Conservation (phyloP, 495 filamentous ascomycete species). For the Aspergillus affinis region DNA sequence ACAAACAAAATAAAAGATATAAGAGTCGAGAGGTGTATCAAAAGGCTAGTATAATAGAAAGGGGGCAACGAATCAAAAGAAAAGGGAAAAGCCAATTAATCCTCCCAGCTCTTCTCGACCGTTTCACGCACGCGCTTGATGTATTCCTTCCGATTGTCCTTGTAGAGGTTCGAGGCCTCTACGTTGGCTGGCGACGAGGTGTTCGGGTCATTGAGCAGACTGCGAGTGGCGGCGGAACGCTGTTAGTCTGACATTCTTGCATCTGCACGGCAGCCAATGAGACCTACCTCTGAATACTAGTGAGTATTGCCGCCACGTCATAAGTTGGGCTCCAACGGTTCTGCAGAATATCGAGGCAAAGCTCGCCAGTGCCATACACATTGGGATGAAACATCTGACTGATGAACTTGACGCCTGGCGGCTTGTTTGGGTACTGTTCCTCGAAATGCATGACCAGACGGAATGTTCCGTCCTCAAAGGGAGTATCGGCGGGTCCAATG, state of each 20-base stretch:
- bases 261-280: neutral
- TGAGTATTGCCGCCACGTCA: constrained; percentile 94
- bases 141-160: constrained; percentile 96
- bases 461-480: constrained; percentile 98
- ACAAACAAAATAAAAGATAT: neutral
- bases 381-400: constrained; percentile 99
- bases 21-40: neutral
- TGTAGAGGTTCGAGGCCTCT: constrained; percentile 97
- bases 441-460: constrained; percentile 98
- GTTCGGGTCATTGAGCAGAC: constrained; percentile 97
- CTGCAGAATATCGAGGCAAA: constrained; percentile 95
- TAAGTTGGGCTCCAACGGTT: constrained; percentile 99
- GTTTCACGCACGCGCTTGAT: constrained; percentile 93
- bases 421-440: constrained; percentile 97
- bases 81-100: constrained; percentile 44
- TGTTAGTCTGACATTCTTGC: neutral
- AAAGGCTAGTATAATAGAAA: neutral
- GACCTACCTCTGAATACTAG: constrained; percentile 90
- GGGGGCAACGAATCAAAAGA: constrained; percentile 1
- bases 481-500: constrained; percentile 94
- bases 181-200: constrained; percentile 97
- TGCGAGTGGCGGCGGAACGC: constrained; percentile 35
- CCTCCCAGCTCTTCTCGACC: constrained; percentile 99
- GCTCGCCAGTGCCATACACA: constrained; percentile 93
- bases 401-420: constrained; percentile 96